These are phyloP conservation scores for Cruciata laevipes DNA, from an alignment of 257 asterid genomes.

Conservation along the genomic window DNA sequence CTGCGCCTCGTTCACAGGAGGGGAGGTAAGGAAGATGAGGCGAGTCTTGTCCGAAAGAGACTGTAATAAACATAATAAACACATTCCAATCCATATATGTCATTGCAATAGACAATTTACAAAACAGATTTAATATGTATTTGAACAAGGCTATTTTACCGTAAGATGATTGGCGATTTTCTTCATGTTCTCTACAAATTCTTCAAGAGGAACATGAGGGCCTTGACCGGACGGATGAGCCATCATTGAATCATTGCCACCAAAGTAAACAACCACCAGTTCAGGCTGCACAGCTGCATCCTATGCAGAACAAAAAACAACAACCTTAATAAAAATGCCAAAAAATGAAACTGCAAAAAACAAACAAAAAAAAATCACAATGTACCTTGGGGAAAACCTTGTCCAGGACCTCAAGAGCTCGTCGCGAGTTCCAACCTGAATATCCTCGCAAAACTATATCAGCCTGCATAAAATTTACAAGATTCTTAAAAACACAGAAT, in stretches of 20 bases:
- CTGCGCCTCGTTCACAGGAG: conserved; percentile 60
- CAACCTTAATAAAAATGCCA: neutral
- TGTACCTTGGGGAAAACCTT: conserved; percentile 57
- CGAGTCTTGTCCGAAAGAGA: conserved; percentile 59
- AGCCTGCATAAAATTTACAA: conserved; percentile 30
- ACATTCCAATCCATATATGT: neutral
- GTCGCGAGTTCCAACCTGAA: conserved; percentile 63
- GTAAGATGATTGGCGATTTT: conserved; percentile 42
- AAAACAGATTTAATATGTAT: neutral
- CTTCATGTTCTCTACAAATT: conserved; percentile 76
- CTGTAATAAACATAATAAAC: conserved; percentile 26
- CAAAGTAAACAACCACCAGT: conserved; percentile 71
- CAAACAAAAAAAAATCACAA: neutral
- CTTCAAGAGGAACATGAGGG: conserved; percentile 74
- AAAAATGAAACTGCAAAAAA: neutral
- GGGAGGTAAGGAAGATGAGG: conserved; percentile 63
- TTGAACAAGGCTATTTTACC: conserved; percentile 11
- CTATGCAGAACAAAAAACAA: conserved; percentile 22
- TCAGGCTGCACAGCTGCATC: conserved; percentile 63
- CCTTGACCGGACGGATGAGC: conserved; percentile 73
- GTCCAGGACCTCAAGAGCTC: conserved; percentile 47
- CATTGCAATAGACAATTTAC: neutral
- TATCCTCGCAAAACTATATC: conserved; percentile 66
- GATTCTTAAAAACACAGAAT: no score
- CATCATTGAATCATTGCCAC: conserved; percentile 70